Evolutionary conservation across 148 eudicot species (phyloP).

Genomic region (Amaranthus cruentus): DNA sequence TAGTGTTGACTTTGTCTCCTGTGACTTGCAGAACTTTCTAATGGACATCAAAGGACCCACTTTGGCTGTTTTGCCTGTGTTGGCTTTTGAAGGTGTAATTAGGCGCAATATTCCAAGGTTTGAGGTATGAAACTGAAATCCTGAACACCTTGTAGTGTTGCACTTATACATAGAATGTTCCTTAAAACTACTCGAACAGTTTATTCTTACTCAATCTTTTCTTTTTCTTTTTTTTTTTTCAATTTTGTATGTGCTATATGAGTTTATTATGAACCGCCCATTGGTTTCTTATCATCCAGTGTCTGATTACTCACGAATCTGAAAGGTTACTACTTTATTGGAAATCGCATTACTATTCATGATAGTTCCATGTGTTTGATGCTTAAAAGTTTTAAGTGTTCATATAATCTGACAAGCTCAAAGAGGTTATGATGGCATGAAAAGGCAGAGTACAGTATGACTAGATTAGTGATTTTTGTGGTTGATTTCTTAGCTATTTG

Average conservation of each 20-base stretch:
- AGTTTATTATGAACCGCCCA: not conserved
- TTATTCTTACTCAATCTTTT: not conserved
- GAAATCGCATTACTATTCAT: no score
- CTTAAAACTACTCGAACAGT: not conserved
- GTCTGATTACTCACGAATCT: no score
- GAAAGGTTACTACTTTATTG: no score
- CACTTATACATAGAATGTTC: not conserved
- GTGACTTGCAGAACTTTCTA: conserved; percentile 64
- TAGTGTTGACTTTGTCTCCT: not conserved
- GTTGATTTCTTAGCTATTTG: no score
- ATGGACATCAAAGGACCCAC: conserved; percentile 96
- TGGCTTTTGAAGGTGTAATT: conserved; percentile 97
- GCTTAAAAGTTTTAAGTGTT: no score
- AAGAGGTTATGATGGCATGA: no score
- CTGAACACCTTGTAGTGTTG: conserved; percentile 1
- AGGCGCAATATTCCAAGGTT: conserved; percentile 89
- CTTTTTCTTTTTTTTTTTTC: not conserved
- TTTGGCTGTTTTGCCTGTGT: conserved; percentile 82
- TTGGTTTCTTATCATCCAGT: no score
- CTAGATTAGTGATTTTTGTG: no score
- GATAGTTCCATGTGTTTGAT: no score
- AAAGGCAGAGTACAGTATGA: no score
- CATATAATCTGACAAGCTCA: no score
- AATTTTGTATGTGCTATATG: not conserved
- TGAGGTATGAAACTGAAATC: conserved; percentile 47